Percentiles rank a stretch among this genome's conserved stretches.
phyloP scores from a whole-genome alignment of 2,329 filamentous ascomycete species.

The Aspergillus persii region DNA sequence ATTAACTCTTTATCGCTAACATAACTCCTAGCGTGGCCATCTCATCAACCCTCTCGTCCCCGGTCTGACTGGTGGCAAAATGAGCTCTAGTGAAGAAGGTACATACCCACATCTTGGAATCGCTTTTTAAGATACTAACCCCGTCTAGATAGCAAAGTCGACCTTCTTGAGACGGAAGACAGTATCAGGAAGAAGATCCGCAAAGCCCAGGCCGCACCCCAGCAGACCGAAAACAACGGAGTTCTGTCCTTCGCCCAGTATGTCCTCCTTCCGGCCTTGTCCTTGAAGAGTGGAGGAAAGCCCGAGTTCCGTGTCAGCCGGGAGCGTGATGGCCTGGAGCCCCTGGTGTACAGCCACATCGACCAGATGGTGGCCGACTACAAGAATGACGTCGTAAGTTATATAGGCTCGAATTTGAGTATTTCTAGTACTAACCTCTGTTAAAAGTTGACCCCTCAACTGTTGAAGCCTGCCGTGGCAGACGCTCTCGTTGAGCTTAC shows the following conservation, averaged over 20 bases:
- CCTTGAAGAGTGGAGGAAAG: conserved; percentile 46
- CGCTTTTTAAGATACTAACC: background rate
- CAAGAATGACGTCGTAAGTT: conserved; percentile 67
- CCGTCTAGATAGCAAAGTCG: conserved; percentile 60
- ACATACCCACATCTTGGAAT: background rate
- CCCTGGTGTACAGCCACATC: conserved; percentile 76
- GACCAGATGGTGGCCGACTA: conserved; percentile 78
- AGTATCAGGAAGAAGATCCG: conserved; percentile 76
- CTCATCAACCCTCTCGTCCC: conserved; percentile 87
- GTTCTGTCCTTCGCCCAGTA: conserved; percentile 82
- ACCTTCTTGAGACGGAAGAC: conserved; percentile 79
- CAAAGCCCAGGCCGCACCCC: conserved; percentile 77
- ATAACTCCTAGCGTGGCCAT: conserved; percentile 57
- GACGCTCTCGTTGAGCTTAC: conserved; percentile 71
- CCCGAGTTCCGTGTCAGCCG: conserved; percentile 67
- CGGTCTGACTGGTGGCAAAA: conserved; percentile 79
- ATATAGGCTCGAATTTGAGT: background rate
- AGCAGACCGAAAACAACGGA: conserved; percentile 79
- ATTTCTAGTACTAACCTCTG: conserved; percentile 1
- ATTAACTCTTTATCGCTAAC: background rate
- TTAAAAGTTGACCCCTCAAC: conserved; percentile 71
- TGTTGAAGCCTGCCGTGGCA: conserved; percentile 80
- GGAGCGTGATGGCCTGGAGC: conserved; percentile 61
- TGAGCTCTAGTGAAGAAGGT: conserved; percentile 67
- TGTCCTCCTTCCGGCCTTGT: conserved; percentile 71